These are phyloP conservation scores for Phytophthora parvispora DNA, from an alignment of 352 stramenopile species.

Conservation along the genomic window DNA sequence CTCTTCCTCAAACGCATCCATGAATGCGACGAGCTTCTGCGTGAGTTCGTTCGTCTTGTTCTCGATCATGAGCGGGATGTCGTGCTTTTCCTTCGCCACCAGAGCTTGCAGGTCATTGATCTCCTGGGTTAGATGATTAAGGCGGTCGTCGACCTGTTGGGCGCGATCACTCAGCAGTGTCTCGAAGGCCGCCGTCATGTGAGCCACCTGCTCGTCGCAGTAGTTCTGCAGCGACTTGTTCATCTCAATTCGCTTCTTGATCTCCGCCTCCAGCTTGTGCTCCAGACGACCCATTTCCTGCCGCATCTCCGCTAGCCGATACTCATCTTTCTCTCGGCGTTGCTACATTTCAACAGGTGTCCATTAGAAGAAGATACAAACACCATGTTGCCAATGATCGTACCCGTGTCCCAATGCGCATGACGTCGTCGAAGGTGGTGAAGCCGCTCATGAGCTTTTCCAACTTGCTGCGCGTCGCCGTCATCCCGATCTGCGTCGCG, in stretches of 20 bases:
- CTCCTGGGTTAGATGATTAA: slow-evolving; percentile 79
- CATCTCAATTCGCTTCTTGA: slow-evolving; percentile 96
- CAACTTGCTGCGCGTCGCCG: slow-evolving; percentile 85
- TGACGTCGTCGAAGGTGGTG: slow-evolving; percentile 88
- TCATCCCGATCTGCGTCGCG: slow-evolving; percentile 57
- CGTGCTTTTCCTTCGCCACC: slow-evolving; percentile 88
- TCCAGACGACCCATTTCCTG: slow-evolving; percentile 94
- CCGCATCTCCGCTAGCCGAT: slow-evolving; percentile 93
- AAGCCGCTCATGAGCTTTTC: slow-evolving; percentile 90
- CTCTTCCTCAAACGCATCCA: slow-evolving; percentile 92
- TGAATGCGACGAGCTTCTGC: slow-evolving; percentile 90
- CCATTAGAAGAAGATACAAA: too few species aligned
- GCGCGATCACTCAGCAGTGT: slow-evolving; percentile 83
- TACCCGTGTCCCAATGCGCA: slow-evolving; percentile 87
- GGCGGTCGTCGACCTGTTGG: slow-evolving; percentile 74
- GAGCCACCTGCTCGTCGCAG: slow-evolving; percentile 89
- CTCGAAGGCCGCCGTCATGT: slow-evolving; percentile 89
- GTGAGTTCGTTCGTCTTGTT: slow-evolving; percentile 90
- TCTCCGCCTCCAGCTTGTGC: slow-evolving; percentile 93
- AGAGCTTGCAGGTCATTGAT: slow-evolving; percentile 84
- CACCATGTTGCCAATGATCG: not conserved
- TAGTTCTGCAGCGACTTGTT: slow-evolving; percentile 94
- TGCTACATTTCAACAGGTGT: slow-evolving; percentile 54
- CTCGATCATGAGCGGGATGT: slow-evolving; percentile 94
- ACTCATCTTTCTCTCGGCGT: slow-evolving; percentile 95